A percentile compares a stretch with the other conserved stretches of the same genome.
Conservation (phyloP, 2,329 filamentous ascomycete species). For the Alternaria triticina region DNA sequence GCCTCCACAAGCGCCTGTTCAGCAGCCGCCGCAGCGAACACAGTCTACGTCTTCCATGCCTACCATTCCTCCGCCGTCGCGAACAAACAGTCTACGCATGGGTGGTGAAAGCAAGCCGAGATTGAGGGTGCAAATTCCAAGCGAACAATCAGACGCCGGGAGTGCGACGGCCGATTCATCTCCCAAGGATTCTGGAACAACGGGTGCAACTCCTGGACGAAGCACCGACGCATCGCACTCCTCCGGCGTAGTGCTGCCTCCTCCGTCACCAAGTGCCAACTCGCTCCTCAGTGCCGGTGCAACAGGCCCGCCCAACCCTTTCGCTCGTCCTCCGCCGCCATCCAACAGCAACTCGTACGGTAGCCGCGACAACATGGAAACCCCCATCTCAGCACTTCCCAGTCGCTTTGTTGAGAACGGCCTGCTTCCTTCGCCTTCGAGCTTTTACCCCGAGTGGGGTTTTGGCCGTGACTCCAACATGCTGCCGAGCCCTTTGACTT, state of each 20-base stretch:
- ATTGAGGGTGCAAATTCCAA: slow-evolving; percentile 93
- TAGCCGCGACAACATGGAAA: slow-evolving; percentile 61
- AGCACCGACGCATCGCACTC: slow-evolving; percentile 64
- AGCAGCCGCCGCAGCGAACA: slow-evolving; percentile 56
- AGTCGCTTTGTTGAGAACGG: slow-evolving; percentile 89
- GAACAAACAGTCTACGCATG: slow-evolving; percentile 72
- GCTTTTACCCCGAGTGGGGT: slow-evolving; percentile 92
- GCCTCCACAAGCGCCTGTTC: slow-evolving; percentile 33
- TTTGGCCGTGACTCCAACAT: slow-evolving; percentile 82
- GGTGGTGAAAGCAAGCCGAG: slow-evolving; percentile 77
- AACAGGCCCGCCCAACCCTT: slow-evolving; percentile 91
- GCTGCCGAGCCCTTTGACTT: slow-evolving; percentile 88
- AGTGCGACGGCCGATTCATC: slow-evolving; percentile 75
- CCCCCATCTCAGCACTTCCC: slow-evolving; percentile 91
- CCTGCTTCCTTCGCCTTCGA: slow-evolving; percentile 86
- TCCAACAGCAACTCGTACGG: slow-evolving; percentile 58
- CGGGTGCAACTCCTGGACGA: slow-evolving; percentile 64
- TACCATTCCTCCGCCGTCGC: slow-evolving; percentile 73
- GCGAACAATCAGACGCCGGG: slow-evolving; percentile 81
- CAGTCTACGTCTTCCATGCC: slow-evolving; percentile 68
- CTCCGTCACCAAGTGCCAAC: slow-evolving; percentile 87
- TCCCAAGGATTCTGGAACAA: slow-evolving; percentile 66
- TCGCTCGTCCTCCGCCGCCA: slow-evolving; percentile 84
- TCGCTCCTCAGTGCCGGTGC: slow-evolving; percentile 89
- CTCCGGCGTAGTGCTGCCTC: slow-evolving; percentile 80